Evolutionary conservation across 768 basidiomycete genomes (phyloP), one percentile per base, ranked within the genome.

Genomic region (Xerocomellus chrysenteron): DNA sequence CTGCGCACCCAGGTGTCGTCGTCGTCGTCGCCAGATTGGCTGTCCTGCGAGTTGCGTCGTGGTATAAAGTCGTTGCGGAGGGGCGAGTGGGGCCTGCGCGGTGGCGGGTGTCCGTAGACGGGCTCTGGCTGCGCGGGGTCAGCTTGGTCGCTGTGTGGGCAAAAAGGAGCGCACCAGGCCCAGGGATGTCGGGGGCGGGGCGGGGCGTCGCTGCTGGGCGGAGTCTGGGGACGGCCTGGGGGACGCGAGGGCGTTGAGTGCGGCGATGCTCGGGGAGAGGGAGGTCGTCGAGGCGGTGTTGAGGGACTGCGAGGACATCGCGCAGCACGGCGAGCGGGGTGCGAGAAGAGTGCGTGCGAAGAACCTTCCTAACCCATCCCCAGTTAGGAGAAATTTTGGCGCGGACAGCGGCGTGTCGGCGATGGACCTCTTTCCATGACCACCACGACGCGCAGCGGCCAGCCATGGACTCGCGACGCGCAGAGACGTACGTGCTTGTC

Each of bases 51-150:
- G 59, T 83, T 79, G 59, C 68, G 58, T 62, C 65, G 50, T 60
- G 82, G 77, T 13, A 81, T 71, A 61, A 80, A 81, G 32, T 79
- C 80, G 60, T 89, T 86, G 13, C 90, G 79, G 9, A 92, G 81
- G 13, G 90, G 90, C 13, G 90, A 91, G 14, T 83, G 84, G 8
- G 88, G 84, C 36, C 88, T 76, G 56, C 67, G 68, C 60, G 36
- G 60, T 46, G 70, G 61, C 10, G 69, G 72, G 17, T 74, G 71
- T 50, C 75, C 75, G 49, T 70, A 73, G 43, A 80, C 78, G 4
- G 79, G 77, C 54, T 79, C 76, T 50, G 78, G 79, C 79, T 81
- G 62, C 44, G 45, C 45, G 50, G 30, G 19, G 57, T 43, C 51
- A 52, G 40, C 33, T 42, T 36, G 19, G 19, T 56, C 19, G 60